These are phyloP conservation scores for Pleurotus tuoliensis DNA, from an alignment of 768 basidiomycete species.

Conservation along the genomic window DNA sequence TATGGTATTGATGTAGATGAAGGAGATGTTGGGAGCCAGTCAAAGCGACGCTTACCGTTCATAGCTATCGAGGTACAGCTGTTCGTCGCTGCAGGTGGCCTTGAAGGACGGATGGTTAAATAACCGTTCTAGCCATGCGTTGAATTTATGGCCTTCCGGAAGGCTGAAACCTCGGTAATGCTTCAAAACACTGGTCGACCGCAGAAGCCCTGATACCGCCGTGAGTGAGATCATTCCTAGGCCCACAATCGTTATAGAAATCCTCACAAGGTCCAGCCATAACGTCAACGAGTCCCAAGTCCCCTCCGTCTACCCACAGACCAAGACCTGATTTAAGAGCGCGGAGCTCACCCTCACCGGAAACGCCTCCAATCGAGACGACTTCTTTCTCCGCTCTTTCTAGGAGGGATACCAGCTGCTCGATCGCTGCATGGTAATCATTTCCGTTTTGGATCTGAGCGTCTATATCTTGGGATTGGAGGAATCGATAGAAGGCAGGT, in stretches of 20 bases:
- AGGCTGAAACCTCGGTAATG: constrained; percentile 67
- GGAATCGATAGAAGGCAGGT: constrained; percentile 70
- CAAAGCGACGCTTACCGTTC: constrained; percentile 43
- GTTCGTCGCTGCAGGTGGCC: constrained; percentile 62
- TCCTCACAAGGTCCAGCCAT: constrained; percentile 68
- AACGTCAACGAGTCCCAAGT: constrained; percentile 60
- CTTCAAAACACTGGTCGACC: constrained; percentile 58
- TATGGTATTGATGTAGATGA: constrained; percentile 18
- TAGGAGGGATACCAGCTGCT: constrained; percentile 47
- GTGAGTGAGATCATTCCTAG: background rate
- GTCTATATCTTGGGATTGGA: constrained; percentile 60
- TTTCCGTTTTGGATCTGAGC: constrained; percentile 49
- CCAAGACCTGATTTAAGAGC: constrained; percentile 44
- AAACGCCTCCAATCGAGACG: constrained; percentile 29
- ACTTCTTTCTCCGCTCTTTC: constrained; percentile 53
- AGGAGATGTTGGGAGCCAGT: background rate
- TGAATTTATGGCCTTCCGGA: constrained; percentile 43
- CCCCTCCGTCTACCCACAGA: constrained; percentile 54
- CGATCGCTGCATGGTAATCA: constrained; percentile 52
- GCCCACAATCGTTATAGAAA: background rate
- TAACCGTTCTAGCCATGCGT: constrained; percentile 49
- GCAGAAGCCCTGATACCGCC: constrained; percentile 56
- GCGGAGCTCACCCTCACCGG: constrained; percentile 35
- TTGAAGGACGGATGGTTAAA: constrained; percentile 62
- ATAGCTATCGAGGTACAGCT: constrained; percentile 68